These are phyloP conservation scores for Diaporthe caulivora DNA, from an alignment of 2,329 filamentous ascomycete species.

Conservation along the genomic window DNA sequence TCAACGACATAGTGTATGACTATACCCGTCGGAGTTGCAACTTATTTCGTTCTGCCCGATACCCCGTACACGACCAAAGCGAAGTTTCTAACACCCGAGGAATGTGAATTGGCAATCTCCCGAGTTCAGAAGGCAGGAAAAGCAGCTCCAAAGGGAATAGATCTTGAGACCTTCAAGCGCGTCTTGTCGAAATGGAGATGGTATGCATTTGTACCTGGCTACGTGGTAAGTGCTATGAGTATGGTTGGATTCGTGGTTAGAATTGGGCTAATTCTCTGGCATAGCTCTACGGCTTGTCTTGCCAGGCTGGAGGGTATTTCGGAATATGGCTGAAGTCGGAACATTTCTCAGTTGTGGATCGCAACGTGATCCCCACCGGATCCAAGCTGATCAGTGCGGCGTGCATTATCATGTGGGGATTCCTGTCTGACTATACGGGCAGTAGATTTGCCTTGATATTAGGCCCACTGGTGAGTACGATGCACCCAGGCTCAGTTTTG, in stretches of 20 bases:
- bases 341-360: slow-evolving; percentile 43
- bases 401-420: slow-evolving; percentile 42
- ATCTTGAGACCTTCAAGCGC: slow-evolving; percentile 42
- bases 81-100: slow-evolving; percentile 45
- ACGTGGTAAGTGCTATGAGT: slow-evolving; percentile 42
- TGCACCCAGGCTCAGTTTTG: background rate
- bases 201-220: slow-evolving; percentile 48
- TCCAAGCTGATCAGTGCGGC: slow-evolving; percentile 42
- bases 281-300: slow-evolving; percentile 47
- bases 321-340: slow-evolving; percentile 45
- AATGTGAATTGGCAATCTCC: slow-evolving; percentile 42
- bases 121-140: slow-evolving; percentile 44
- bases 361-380: slow-evolving; percentile 44
- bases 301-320: slow-evolving; percentile 45
- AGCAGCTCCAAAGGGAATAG: slow-evolving; percentile 44
- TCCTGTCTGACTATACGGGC: slow-evolving; percentile 44
- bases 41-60: slow-evolving; percentile 47
- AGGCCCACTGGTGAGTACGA: slow-evolving; percentile 41
- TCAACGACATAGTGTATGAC: slow-evolving; percentile 44
- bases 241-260: background rate
- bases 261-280: background rate
- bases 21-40: slow-evolving; percentile 45
- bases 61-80: slow-evolving; percentile 45
- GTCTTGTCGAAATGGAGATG: slow-evolving; percentile 46
- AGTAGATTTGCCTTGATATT: slow-evolving; percentile 42